Conservation (phyloP, 2,329 filamentous ascomycete genomes). For the Aspergillus niger region DNA sequence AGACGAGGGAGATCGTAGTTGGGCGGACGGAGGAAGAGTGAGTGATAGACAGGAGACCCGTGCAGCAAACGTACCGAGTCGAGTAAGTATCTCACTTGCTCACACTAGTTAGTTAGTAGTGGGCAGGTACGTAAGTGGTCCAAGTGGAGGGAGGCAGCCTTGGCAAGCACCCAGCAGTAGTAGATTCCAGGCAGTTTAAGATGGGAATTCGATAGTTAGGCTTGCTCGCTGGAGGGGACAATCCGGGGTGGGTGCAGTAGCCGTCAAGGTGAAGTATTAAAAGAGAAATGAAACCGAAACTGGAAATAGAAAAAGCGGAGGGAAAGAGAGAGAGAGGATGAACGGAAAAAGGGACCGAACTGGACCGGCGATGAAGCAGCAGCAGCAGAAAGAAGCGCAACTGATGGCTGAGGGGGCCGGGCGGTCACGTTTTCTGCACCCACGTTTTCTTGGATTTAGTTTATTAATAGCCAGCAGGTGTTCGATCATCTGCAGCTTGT, state of each 20-base stretch:
- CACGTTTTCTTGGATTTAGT: not conserved
- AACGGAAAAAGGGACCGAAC: slow-evolving; percentile 6
- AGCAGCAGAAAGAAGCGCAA: not conserved
- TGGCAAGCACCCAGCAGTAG: not conserved
- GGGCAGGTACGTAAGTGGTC: slow-evolving; percentile 10
- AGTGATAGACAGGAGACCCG: slow-evolving; percentile 2
- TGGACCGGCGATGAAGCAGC: not conserved
- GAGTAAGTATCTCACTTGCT: not conserved
- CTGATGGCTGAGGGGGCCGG: not conserved
- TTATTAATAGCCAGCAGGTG: not conserved
- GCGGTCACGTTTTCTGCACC: slow-evolving; percentile 20
- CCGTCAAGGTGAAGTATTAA: not conserved
- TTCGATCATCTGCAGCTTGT: no score
- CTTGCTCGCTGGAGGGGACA: not conserved
- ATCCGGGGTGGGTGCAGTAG: not conserved
- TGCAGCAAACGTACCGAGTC: not conserved
- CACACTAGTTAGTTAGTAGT: not conserved
- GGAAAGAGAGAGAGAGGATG: slow-evolving; percentile 6
- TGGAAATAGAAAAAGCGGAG: not conserved
- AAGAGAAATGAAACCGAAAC: slow-evolving; percentile 1
- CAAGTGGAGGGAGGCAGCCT: slow-evolving; percentile 9
- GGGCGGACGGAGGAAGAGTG: not conserved
- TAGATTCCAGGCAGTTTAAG: not conserved
- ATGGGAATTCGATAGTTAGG: not conserved
- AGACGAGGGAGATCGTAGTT: not conserved